A percentile compares a stretch with the other conserved stretches of the same genome.
Evolutionary conservation across 2,329 filamentous ascomycete genomes (phyloP).

Genomic region (Mycocentrospora acerina): DNA sequence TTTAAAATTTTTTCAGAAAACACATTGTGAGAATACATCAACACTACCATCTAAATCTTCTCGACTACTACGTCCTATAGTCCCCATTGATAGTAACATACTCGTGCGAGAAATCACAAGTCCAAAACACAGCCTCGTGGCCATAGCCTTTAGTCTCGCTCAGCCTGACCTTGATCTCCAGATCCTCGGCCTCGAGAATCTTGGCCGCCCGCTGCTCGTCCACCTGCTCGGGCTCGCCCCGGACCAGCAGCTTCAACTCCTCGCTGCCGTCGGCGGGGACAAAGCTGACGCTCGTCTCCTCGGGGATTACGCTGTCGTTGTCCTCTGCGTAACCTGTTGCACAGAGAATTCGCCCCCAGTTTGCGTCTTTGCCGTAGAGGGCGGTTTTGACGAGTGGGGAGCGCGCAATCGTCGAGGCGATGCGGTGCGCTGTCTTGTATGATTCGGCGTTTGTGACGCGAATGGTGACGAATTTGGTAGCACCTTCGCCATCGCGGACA

Average conservation of each 20-base stretch:
- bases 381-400: conserved; percentile 97
- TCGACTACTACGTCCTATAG: conserved; percentile 61
- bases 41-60: no score
- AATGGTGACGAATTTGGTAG: conserved; percentile 97
- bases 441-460: conserved; percentile 73
- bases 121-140: conserved; percentile 75
- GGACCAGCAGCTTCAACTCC: conserved; percentile 74
- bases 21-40: no score
- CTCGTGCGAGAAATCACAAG: conserved; percentile 84
- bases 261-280: conserved; percentile 73
- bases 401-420: conserved; percentile 84
- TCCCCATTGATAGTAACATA: conserved; percentile 72
- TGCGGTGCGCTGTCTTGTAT: conserved; percentile 70
- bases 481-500: conserved; percentile 93
- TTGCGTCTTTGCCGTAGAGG: conserved; percentile 93
- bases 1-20: no score
- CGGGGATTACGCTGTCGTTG: conserved; percentile 65
- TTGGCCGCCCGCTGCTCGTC: conserved; percentile 75
- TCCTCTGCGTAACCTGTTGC: conserved; percentile 81
- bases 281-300: conserved; percentile 76
- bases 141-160: conserved; percentile 60
- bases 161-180: conserved; percentile 75
- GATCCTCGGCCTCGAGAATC: conserved; percentile 73
- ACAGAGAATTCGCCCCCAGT: conserved; percentile 97
- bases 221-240: conserved; percentile 77